Evolutionary conservation across 2,329 filamentous ascomycete genomes (phyloP).

Genomic region (Tolypocladium endophyticum): DNA sequence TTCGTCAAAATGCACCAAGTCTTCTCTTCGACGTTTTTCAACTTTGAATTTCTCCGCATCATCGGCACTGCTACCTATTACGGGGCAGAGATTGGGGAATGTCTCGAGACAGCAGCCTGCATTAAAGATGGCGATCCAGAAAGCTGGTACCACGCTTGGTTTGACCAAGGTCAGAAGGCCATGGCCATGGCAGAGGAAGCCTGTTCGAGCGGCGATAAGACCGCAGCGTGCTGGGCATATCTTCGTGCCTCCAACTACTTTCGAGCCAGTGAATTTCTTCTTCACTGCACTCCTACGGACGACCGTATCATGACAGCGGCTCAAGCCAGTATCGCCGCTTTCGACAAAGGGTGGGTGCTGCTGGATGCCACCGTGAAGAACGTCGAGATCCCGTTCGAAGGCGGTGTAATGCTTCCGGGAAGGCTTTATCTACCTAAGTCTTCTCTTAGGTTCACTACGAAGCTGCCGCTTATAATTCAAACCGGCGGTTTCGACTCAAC

Average conservation of each 20-base stretch:
- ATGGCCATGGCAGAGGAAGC: slow-evolving; percentile 24
- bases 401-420: slow-evolving; percentile 20
- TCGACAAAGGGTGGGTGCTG: slow-evolving; percentile 15
- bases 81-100: slow-evolving; percentile 29
- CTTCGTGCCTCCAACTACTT: slow-evolving; percentile 30
- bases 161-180: slow-evolving; percentile 16
- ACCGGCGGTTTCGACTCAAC: slow-evolving; percentile 23
- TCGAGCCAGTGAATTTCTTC: slow-evolving; percentile 24
- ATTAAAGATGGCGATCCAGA: slow-evolving; percentile 27
- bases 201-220: slow-evolving; percentile 14
- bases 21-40: slow-evolving; percentile 23
- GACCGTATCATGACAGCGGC: slow-evolving; percentile 14
- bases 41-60: slow-evolving; percentile 31
- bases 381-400: slow-evolving; percentile 28
- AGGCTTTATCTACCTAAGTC: slow-evolving; percentile 23
- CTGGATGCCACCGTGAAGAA: slow-evolving; percentile 15
- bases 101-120: slow-evolving; percentile 21
- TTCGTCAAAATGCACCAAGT: slow-evolving; percentile 17
- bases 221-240: slow-evolving; percentile 21
- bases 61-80: slow-evolving; percentile 22
- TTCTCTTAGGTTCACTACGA: slow-evolving; percentile 10
- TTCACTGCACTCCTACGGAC: slow-evolving; percentile 11
- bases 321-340: slow-evolving; percentile 13
- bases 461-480: slow-evolving; percentile 24
- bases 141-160: slow-evolving; percentile 27